Evolutionary conservation across 352 stramenopile genomes (phyloP), one percentile per base, ranked within the genome.

Genomic region (Phytophthora pinifolia): DNA sequence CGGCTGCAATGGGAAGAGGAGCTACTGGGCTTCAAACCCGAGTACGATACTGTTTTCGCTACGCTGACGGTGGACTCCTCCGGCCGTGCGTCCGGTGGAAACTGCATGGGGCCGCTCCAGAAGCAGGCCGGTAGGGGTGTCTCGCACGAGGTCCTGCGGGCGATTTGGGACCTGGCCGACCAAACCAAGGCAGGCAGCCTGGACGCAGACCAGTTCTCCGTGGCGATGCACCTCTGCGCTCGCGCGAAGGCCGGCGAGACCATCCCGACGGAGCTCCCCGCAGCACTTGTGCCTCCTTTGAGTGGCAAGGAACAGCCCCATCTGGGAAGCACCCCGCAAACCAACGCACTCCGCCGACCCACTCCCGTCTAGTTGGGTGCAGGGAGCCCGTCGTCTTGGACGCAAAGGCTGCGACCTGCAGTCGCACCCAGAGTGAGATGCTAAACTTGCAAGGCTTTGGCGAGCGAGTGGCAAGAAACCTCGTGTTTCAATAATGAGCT

Each of bases 91-190:
- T 74, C 71, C 0, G 81, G 86, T 22, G 73, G 81, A 30, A 79
- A 68, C 43, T 92, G 88, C 46, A 93, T 96, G 76, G 76, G 79
- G 2, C 88, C 84, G 12, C 66, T 94, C 31, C 80, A 94, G 46
- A 58, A 68, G 43, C 59, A 72, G 20, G 64, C 59, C 0, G 72
- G 76, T 12, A 71, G 77, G 0, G 72, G 67, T 29, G 88, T 83
- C 54, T 65, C 75, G 8, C 67, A 92, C 36, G 73, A 94, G 25
- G 76, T 73, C 42, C 70, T 93, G 49, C 93, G 89, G 46, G 56
- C 67, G 18, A 93, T 98, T 54, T 97, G 91, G 91, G 82, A 96
- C 46, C 74, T 98, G 18, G 80, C 84, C 4, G 92, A 98, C 58
- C 72, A 96, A 32, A 89, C 97, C 59, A 92, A 92, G 17, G 76